Base-by-base conservation (phyloP, 257 asterid species). In the Gynochthodes officinalis region DNA sequence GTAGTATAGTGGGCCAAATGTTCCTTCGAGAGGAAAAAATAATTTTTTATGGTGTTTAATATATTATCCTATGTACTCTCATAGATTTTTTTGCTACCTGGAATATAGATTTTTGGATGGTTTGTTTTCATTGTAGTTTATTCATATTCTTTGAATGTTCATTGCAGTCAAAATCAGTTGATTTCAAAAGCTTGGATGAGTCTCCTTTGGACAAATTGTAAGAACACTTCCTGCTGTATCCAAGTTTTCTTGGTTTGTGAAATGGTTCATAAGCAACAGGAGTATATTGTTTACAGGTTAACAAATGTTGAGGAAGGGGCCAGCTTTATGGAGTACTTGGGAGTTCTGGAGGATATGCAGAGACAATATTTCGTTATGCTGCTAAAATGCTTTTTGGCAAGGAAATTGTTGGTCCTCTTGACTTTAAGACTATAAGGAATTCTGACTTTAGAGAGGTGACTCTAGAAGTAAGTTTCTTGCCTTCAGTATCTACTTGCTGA, bases 261-360 rank as follows among this genome's bases (percentile, higher is more conserved):
- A 54, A 52, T n/a, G 49, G n/a, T 28, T 75, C 8, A 33, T 67
- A 58, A 52, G 64, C 68, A 62, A 83, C 42, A n/a, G 58, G 46
- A 40, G 53, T 43, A 27, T 78, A 15, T 70, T 70, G 21, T 70
- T 30, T 53, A 53, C 79, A 95, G 99, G 79, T 80, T 95, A 71
- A 79, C 96, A 64, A 95, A 95, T 78, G 73, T 90, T 40, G 88
- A 90, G 76, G 90, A 88, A 80, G 83, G 82, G 69, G 94, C 73
- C 81, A 78, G 73, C 89, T 95, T 40, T 88, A 81, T 78, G 96
- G 98, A 53, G 94, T 90, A 49, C 82, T 33, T 33, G 99, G 99
- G 69, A 82, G 97, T 84, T 92, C 99, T 53, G 99, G 99, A 70
- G 99, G 99, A 75, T 95, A 90, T 77, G 97, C 97, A 13, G 99